A percentile compares a stretch with the other conserved stretches of the same genome.
Evolutionary conservation across 2,329 filamentous ascomycete genomes (phyloP).

Genomic region (Pezicula carpinea): DNA sequence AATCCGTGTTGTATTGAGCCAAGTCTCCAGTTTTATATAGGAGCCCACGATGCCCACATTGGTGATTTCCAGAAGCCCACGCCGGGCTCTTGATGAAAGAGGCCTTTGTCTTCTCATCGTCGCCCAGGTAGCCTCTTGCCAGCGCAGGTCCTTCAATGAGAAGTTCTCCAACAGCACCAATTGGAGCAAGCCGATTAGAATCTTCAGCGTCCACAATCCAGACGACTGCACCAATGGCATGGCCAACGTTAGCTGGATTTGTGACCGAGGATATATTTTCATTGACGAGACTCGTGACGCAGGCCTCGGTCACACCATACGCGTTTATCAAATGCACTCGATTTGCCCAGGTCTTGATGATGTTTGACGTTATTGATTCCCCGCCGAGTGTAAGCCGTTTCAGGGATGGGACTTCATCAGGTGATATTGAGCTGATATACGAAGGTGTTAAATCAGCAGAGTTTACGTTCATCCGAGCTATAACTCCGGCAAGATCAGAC

Average conservation of each 20-base stretch:
- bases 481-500: slow-evolving; percentile 1
- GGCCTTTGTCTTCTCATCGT: slow-evolving; percentile 5
- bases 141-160: slow-evolving; percentile 10
- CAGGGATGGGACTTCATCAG: slow-evolving; percentile 12
- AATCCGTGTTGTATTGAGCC: background rate
- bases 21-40: background rate
- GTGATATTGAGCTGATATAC: background rate
- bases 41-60: too few species aligned
- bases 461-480: slow-evolving; percentile 4
- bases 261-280: background rate
- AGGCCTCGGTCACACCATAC: slow-evolving; percentile 74
- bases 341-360: slow-evolving; percentile 27
- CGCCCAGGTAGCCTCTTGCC: slow-evolving; percentile 9
- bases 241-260: slow-evolving; percentile 1
- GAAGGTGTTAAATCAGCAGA: slow-evolving; percentile 8
- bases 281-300: background rate
- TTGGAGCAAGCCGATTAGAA: slow-evolving; percentile 1
- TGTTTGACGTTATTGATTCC: slow-evolving; percentile 52
- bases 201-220: slow-evolving; percentile 9
- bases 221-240: background rate
- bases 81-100: slow-evolving; percentile 11
- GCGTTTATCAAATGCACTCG: slow-evolving; percentile 32
- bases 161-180: slow-evolving; percentile 10
- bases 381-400: slow-evolving; percentile 9
- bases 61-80: too few species aligned